A percentile compares a stretch with the other conserved stretches of the same genome.
phyloP scores from a whole-genome alignment of 768 basidiomycete genomes.

The Termitomyces sp. region DNA sequence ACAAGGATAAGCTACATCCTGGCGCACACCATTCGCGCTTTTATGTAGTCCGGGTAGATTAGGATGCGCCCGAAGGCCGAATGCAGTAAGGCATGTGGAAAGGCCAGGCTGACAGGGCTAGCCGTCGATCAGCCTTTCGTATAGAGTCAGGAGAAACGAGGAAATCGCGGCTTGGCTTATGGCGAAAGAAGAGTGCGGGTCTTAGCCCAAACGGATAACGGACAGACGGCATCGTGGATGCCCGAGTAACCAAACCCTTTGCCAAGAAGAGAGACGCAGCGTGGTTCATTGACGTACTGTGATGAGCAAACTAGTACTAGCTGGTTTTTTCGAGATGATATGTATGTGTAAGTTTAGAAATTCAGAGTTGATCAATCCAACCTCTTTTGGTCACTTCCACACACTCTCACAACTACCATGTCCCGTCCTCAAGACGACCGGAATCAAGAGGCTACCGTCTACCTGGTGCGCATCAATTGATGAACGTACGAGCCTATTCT shows the following conservation, averaged over 20 bases:
- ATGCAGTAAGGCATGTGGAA: constrained; percentile 5
- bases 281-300: constrained; percentile 8
- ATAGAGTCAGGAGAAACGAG: constrained; percentile 9
- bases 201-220: constrained; percentile 4
- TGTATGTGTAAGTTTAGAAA: not conserved
- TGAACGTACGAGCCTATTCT: constrained; percentile 1
- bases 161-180: not conserved
- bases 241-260: constrained; percentile 1
- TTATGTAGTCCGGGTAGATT: constrained; percentile 1
- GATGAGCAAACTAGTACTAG: not conserved
- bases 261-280: not conserved
- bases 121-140: constrained; percentile 9
- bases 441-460: constrained; percentile 90
- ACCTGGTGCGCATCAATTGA: constrained; percentile 47
- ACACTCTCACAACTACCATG: constrained; percentile 28
- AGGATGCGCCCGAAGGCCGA: not conserved
- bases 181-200: constrained; percentile 9
- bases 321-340: not conserved
- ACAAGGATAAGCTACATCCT: not conserved
- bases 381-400: not conserved
- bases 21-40: not conserved
- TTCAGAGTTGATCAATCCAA: constrained; percentile 7
- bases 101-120: constrained; percentile 8
- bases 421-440: constrained; percentile 81
- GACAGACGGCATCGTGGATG: not conserved